Conservation (phyloP, 2,329 filamentous ascomycete genomes). For the Furcasterigmium furcatum region DNA sequence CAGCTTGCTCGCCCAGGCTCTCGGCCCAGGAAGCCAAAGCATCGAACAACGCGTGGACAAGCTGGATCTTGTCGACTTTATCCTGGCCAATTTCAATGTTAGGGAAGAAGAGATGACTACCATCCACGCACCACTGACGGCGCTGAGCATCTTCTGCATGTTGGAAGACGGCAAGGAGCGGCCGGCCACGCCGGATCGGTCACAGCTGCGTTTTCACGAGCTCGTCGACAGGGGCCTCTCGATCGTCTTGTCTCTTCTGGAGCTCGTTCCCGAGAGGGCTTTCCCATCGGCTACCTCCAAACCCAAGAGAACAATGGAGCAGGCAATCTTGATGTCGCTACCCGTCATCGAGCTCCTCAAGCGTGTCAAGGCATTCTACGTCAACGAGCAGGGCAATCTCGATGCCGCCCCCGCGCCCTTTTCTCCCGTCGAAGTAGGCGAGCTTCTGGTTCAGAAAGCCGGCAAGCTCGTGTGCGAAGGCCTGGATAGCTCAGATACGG, state of each 20-base stretch:
- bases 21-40: slow-evolving; percentile 41
- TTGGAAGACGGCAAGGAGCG: slow-evolving; percentile 49
- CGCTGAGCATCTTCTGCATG: slow-evolving; percentile 62
- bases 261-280: slow-evolving; percentile 61
- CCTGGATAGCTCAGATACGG: slow-evolving; percentile 36
- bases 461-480: slow-evolving; percentile 47
- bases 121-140: slow-evolving; percentile 75
- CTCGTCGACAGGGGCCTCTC: slow-evolving; percentile 31
- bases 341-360: slow-evolving; percentile 53
- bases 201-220: slow-evolving; percentile 20
- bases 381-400: slow-evolving; percentile 66
- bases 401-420: slow-evolving; percentile 62
- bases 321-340: slow-evolving; percentile 22
- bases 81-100: slow-evolving; percentile 85
- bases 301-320: slow-evolving; percentile 18
- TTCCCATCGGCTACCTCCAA: slow-evolving; percentile 38
- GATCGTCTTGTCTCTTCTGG: slow-evolving; percentile 56
- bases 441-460: slow-evolving; percentile 61
- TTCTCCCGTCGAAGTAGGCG: slow-evolving; percentile 48
- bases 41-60: slow-evolving; percentile 54
- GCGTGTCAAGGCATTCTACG: slow-evolving; percentile 64
- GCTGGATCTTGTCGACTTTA: slow-evolving; percentile 74
- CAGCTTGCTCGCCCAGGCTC: slow-evolving; percentile 60
- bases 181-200: slow-evolving; percentile 10
- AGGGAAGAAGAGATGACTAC: slow-evolving; percentile 94